Base-by-base conservation (phyloP, 2,329 filamentous ascomycete species). In the Epichloe sibirici region DNA sequence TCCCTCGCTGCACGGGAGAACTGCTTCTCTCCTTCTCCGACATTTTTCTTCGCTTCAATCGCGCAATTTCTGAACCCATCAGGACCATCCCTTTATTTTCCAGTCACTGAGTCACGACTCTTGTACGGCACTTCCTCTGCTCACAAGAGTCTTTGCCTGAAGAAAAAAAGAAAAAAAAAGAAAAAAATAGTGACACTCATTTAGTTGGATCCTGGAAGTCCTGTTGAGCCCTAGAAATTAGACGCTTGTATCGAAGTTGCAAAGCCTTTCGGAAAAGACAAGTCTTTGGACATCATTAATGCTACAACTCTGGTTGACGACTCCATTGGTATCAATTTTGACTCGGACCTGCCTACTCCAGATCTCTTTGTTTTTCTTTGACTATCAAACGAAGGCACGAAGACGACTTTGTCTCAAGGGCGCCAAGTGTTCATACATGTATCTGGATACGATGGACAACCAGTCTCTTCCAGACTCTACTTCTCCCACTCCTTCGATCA, bases 281-380 rank as follows among this genome's bases (percentile, higher is more conserved):
- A 52, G 56, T 57, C 49, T 31, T 52, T 48, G 46, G 45, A 23
- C 21, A 45, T 5, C 15, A 44, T 38, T 21, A 15, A 42, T n/a
- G 21, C n/a, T 12, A 35, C 8, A 37, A n/a, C 46, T 31, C 42
- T 45, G 49, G 15, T 45, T 51, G 17, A 38, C 15, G n/a, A 43
- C 47, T 51, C 8, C 37, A 40, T 42, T 40, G 13, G n/a, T 38
- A 40, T 34, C 34, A 13, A n/a, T 21, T 51, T 62, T 66, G 62
- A 67, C 56, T 49, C 52, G 59, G 56, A 58, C 65, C 56, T 66
- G 63, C 65, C 62, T 54, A 62, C 61, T 54, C 49, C 7, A 62
- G 61, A 57, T 59, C 45, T 51, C 55, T 48, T 49, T 38, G 1
- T 17, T 48, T 40, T 50, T 45, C 55, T 56, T 39, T 56, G 44